phyloP scores from a whole-genome alignment of 805 yeast species.

The Torulaspora quercuum region DNA sequence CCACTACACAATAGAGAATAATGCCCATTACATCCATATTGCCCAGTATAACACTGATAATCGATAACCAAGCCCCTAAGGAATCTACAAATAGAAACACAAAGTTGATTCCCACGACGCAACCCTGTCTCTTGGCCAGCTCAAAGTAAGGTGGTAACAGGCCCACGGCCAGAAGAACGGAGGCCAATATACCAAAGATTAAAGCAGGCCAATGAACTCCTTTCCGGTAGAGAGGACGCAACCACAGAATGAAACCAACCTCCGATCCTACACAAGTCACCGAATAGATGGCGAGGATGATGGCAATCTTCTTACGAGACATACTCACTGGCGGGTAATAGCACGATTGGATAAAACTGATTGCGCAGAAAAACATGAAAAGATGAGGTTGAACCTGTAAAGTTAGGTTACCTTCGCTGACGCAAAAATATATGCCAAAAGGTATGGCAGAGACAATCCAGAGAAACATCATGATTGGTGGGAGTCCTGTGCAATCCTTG shows the following conservation, averaged over 20 bases:
- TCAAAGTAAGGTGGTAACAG: conserved; percentile 88
- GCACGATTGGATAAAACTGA: conserved; percentile 66
- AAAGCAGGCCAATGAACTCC: conserved; percentile 71
- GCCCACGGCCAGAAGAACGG: conserved; percentile 71
- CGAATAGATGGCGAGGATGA: conserved; percentile 40
- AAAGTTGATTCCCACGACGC: conserved; percentile 87
- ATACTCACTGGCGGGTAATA: conserved; percentile 65
- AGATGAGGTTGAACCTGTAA: conserved; percentile 84
- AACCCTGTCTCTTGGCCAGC: conserved; percentile 70
- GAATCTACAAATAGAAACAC: conserved; percentile 72
- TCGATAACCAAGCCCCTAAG: conserved; percentile 76
- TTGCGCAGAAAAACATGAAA: conserved; percentile 63
- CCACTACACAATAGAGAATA: conserved; percentile 68
- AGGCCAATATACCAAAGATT: conserved; percentile 76
- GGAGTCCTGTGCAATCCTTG: conserved; percentile 82
- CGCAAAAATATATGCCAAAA: conserved; percentile 77
- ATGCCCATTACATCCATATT: conserved; percentile 75
- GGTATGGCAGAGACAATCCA: conserved; percentile 83
- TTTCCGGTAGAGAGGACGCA: conserved; percentile 52
- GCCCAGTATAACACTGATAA: conserved; percentile 58
- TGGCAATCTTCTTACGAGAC: conserved; percentile 37
- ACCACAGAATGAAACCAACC: conserved; percentile 66
- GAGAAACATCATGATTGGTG: conserved; percentile 80
- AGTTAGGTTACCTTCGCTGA: conserved; percentile 67
- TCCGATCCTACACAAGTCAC: conserved; percentile 56